phyloP scores from a whole-genome alignment of 2,329 filamentous ascomycete species.

The Penicillium digitatum region DNA sequence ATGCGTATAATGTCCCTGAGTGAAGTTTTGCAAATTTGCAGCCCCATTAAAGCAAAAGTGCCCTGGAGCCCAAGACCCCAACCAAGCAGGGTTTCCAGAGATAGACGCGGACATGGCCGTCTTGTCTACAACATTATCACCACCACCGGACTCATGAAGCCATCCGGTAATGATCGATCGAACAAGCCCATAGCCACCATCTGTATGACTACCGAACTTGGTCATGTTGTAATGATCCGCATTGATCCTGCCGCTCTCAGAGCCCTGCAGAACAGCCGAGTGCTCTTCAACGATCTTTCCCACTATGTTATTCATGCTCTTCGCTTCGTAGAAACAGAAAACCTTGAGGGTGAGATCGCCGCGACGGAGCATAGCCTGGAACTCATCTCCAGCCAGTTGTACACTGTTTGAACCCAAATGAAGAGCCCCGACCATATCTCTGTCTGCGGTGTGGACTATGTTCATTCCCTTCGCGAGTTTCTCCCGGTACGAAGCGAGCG shows the following conservation, averaged over 20 bases:
- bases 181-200: slow-evolving; percentile 3
- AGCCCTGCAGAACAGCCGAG: slow-evolving; percentile 6
- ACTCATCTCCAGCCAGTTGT: slow-evolving; percentile 2
- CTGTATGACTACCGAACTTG: not conserved
- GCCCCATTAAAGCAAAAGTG: not conserved
- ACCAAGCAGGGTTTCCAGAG: not conserved
- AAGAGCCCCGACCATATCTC: not conserved
- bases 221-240: slow-evolving; percentile 10
- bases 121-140: not conserved
- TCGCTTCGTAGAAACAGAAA: slow-evolving; percentile 13
- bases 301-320: slow-evolving; percentile 2
- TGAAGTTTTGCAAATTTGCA: not conserved
- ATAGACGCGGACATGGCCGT: not conserved
- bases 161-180: not conserved
- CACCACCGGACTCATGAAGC: not conserved
- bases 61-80: not conserved
- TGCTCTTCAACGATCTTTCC: slow-evolving; percentile 13
- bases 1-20: not conserved
- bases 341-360: slow-evolving; percentile 4
- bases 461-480: slow-evolving; percentile 3
- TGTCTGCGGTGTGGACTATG: not conserved
- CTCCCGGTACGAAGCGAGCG: slow-evolving; percentile 2
- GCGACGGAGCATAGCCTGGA: slow-evolving; percentile 6
- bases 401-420: not conserved
- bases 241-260: slow-evolving; percentile 3